A percentile compares a stretch with the other conserved stretches of the same genome.
Conservation (phyloP, 306 rosid genomes). For the Rosa rugosa region DNA sequence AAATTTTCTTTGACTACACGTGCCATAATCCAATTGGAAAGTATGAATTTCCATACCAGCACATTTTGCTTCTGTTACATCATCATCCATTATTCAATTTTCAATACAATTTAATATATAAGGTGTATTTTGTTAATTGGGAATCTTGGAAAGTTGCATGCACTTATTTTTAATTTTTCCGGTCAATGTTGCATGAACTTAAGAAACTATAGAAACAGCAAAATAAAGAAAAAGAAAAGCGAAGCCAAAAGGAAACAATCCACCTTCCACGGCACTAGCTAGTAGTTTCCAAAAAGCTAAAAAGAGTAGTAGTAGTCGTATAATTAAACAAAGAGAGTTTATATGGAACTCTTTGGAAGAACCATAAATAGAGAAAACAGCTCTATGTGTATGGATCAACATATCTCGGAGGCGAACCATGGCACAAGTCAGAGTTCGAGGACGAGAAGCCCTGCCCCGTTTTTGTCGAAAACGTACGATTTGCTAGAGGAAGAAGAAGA, state of each 20-base stretch:
- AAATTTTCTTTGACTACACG: background rate
- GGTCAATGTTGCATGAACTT: slow-evolving; percentile 9
- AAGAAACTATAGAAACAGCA: slow-evolving; percentile 20
- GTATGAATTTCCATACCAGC: slow-evolving; percentile 34
- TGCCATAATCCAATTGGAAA: slow-evolving; percentile 9
- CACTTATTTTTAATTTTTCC: background rate
- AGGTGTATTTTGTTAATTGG: background rate
- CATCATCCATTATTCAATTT: background rate
- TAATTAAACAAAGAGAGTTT: background rate
- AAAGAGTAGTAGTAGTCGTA: background rate
- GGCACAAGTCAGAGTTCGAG: slow-evolving; percentile 28
- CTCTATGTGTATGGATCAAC: slow-evolving; percentile 15
- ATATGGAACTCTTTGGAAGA: background rate
- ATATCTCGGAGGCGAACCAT: slow-evolving; percentile 23
- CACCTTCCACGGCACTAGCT: slow-evolving; percentile 17
- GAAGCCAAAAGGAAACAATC: background rate
- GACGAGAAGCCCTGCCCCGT: slow-evolving; percentile 64
- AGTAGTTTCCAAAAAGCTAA: slow-evolving; percentile 29
- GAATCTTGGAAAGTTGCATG: slow-evolving; percentile 11
- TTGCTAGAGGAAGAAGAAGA: slow-evolving; percentile 56
- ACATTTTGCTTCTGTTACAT: background rate
- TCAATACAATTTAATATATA: background rate
- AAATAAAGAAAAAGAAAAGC: background rate
- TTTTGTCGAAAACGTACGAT: slow-evolving; percentile 66
- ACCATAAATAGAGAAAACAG: background rate